Conservation (phyloP, 148 eudicot species). For the Rhododendron williamsianum region DNA sequence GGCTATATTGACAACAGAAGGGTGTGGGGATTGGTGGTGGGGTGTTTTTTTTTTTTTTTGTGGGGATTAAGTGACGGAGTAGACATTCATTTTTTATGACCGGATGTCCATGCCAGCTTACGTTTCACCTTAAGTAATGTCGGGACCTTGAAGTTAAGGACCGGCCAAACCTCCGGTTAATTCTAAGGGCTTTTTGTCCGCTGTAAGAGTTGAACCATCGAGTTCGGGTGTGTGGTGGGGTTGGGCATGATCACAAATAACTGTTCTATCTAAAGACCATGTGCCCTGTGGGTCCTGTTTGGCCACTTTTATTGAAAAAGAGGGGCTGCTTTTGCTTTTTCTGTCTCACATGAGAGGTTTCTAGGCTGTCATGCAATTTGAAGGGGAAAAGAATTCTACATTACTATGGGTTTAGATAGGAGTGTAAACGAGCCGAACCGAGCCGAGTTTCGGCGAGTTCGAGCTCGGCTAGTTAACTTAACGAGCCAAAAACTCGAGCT, state of each 20-base stretch:
- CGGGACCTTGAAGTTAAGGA: background rate
- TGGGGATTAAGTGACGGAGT: background rate
- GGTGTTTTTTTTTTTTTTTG: background rate
- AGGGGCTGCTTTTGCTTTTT: background rate
- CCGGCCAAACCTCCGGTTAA: background rate
- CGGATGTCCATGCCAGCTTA: background rate
- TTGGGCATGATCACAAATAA: background rate
- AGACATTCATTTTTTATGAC: no score
- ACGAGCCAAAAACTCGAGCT: no score
- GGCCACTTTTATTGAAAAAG: background rate
- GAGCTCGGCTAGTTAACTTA: no score
- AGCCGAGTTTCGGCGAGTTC: no score
- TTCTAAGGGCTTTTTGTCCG: background rate
- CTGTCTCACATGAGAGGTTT: background rate
- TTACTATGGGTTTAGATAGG: background rate
- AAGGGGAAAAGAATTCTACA: background rate
- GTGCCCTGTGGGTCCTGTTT: background rate
- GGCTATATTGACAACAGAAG: background rate
- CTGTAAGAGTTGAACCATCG: background rate
- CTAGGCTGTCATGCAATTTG: constrained; percentile 3
- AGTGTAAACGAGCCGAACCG: no score
- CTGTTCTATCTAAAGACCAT: background rate
- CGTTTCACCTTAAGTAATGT: background rate
- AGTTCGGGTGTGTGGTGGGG: background rate
- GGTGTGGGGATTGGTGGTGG: background rate